These are phyloP conservation scores for Conticribra weissflogii DNA, from an alignment of 108 stramenopile genomes.

Conservation along the genomic window DNA sequence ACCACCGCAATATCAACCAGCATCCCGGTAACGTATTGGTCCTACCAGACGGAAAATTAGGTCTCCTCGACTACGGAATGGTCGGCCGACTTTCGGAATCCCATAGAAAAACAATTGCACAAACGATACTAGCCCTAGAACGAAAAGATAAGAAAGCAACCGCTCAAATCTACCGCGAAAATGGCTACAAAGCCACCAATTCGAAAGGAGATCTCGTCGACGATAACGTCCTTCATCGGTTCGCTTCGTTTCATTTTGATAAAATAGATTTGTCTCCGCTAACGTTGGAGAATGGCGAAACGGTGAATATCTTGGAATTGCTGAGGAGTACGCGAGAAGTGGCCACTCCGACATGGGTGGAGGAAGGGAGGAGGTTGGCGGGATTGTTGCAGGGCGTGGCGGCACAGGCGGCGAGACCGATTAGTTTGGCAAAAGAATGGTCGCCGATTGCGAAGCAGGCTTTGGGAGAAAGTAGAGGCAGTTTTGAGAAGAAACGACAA, in stretches of 20 bases:
- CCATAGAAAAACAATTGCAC: slow-evolving; percentile 39
- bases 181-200: slow-evolving; percentile 41
- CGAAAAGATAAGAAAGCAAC: slow-evolving; percentile 29
- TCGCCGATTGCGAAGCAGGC: slow-evolving; percentile 38
- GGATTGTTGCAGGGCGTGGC: slow-evolving; percentile 39
- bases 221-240: slow-evolving; percentile 39
- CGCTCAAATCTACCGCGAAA: slow-evolving; percentile 42
- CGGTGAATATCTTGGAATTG: slow-evolving; percentile 31
- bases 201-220: slow-evolving; percentile 13
- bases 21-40: slow-evolving; percentile 79
- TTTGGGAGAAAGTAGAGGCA: slow-evolving; percentile 21
- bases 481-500: too few species aligned
- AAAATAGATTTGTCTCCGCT: slow-evolving; percentile 46
- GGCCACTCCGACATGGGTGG: slow-evolving; percentile 33
- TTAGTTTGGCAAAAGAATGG: slow-evolving; percentile 49
- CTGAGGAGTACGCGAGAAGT: slow-evolving; percentile 27
- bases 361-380: slow-evolving; percentile 40
- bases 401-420: slow-evolving; percentile 53
- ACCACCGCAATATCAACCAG: background rate
- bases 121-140: slow-evolving; percentile 42
- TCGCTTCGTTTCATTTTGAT: slow-evolving; percentile 49
- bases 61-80: slow-evolving; percentile 84
- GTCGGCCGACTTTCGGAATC: slow-evolving; percentile 34
- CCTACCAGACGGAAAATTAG: slow-evolving; percentile 70
- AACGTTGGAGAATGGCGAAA: slow-evolving; percentile 45